Evolutionary conservation across 2,329 filamentous ascomycete species (phyloP).

Genomic region (Aaosphaeria pasadenensis): DNA sequence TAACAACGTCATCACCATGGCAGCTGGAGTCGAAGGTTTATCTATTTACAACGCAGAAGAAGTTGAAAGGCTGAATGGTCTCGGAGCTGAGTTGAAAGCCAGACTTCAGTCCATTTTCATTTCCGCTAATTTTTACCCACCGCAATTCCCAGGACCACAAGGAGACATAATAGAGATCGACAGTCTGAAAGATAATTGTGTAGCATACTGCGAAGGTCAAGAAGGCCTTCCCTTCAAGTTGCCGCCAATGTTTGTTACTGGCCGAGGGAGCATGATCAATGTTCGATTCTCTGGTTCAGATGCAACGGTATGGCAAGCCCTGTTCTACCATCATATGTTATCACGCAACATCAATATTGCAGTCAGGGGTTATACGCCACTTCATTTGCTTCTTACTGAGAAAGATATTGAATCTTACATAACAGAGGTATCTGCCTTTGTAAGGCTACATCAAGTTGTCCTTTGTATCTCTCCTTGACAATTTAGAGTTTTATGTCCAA

Average conservation of each 20-base stretch:
- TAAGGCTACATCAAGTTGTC: too few species aligned
- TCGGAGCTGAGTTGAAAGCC: background rate
- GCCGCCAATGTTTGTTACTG: background rate
- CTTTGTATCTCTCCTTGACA: too few species aligned
- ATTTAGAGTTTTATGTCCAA: too few species aligned
- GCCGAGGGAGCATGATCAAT: background rate
- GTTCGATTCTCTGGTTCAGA: background rate
- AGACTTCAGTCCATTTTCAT: background rate
- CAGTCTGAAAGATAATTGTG: background rate
- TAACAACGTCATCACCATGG: constrained; percentile 48
- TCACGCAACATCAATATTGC: background rate
- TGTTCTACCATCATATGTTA: background rate
- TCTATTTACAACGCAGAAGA: background rate
- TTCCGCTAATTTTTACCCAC: background rate
- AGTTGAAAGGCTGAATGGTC: background rate
- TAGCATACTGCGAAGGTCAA: too few species aligned
- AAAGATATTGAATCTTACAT: too few species aligned
- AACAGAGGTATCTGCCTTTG: too few species aligned
- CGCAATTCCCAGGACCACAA: background rate
- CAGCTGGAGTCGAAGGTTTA: constrained; percentile 1
- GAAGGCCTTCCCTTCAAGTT: background rate
- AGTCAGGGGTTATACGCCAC: background rate
- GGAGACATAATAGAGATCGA: background rate
- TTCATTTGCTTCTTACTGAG: background rate
- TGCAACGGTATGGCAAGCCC: background rate